phyloP scores from a whole-genome alignment of 2,329 filamentous ascomycete genomes.

The Penicillium brevicompactum region DNA sequence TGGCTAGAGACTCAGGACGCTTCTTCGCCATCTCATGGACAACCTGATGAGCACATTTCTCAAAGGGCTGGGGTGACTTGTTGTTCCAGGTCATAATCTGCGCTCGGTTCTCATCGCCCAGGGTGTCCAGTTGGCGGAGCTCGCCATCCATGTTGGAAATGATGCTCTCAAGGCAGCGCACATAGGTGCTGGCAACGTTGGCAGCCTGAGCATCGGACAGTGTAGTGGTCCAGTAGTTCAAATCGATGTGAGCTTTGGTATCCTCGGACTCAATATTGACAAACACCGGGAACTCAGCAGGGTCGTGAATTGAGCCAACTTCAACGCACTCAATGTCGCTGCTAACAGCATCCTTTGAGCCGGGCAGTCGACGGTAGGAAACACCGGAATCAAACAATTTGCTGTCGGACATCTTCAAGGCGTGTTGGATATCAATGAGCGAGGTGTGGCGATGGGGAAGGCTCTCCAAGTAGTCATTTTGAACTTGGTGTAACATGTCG shows the following conservation, averaged over 20 bases:
- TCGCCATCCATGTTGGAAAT: slow-evolving; percentile 36
- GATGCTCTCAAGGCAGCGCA: slow-evolving; percentile 41
- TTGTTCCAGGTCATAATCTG: slow-evolving; percentile 35
- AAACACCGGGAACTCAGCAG: slow-evolving; percentile 52
- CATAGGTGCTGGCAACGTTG: slow-evolving; percentile 43
- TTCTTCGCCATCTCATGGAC: slow-evolving; percentile 27
- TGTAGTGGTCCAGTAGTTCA: slow-evolving; percentile 46
- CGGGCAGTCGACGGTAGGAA: slow-evolving; percentile 49
- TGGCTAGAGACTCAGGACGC: slow-evolving; percentile 29
- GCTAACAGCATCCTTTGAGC: slow-evolving; percentile 23
- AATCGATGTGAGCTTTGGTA: slow-evolving; percentile 37
- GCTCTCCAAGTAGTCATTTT: slow-evolving; percentile 51
- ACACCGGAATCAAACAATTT: slow-evolving; percentile 53
- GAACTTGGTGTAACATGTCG: slow-evolving; percentile 44
- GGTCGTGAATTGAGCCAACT: slow-evolving; percentile 46
- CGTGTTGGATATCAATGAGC: slow-evolving; percentile 51
- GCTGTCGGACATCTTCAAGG: slow-evolving; percentile 39
- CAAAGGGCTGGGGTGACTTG: slow-evolving; percentile 20
- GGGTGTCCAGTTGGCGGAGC: slow-evolving; percentile 37
- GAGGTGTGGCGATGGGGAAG: slow-evolving; percentile 48
- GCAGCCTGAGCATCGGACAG: slow-evolving; percentile 42
- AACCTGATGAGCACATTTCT: slow-evolving; percentile 33
- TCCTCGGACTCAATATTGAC: slow-evolving; percentile 53
- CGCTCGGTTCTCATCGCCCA: slow-evolving; percentile 41
- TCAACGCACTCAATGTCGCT: slow-evolving; percentile 43